Evolutionary conservation across 331 rosid genomes (phyloP).

Genomic region (Quercus lobata): DNA sequence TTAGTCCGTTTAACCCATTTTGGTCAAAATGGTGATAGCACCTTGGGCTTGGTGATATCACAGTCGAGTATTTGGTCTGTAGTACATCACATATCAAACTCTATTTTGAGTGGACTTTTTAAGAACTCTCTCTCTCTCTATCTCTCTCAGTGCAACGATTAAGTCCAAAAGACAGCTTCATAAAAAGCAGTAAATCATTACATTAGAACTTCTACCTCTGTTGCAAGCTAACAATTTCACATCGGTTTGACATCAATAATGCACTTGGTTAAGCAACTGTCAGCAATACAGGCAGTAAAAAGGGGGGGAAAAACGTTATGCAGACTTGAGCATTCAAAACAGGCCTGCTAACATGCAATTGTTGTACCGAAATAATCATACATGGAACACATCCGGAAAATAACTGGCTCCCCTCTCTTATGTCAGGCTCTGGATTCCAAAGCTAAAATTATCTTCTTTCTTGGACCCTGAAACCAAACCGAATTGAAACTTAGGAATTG

Average conservation of each 20-base stretch:
- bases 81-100: too few species aligned
- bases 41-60: too few species aligned
- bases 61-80: too few species aligned
- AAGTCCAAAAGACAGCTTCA: background rate
- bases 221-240: conserved; percentile 5
- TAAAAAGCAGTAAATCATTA: background rate
- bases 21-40: too few species aligned
- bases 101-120: background rate
- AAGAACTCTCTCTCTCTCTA: too few species aligned
- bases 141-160: background rate
- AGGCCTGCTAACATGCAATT: conserved; percentile 15
- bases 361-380: conserved; percentile 3
- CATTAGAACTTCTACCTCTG: background rate
- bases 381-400: conserved; percentile 10
- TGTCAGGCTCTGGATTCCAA: conserved; percentile 75
- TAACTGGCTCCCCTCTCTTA: conserved; percentile 7
- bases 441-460: conserved; percentile 94
- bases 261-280: conserved; percentile 14
- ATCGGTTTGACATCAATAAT: background rate
- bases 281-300: conserved; percentile 14
- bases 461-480: conserved; percentile 77
- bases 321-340: conserved; percentile 15
- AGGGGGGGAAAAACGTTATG: background rate
- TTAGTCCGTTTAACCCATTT: too few species aligned
- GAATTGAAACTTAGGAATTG: background rate